Percentiles rank a stretch among this genome's conserved stretches.
Evolutionary conservation across 495 filamentous ascomycete species (phyloP).

Genomic region (Lophium mytilinum): DNA sequence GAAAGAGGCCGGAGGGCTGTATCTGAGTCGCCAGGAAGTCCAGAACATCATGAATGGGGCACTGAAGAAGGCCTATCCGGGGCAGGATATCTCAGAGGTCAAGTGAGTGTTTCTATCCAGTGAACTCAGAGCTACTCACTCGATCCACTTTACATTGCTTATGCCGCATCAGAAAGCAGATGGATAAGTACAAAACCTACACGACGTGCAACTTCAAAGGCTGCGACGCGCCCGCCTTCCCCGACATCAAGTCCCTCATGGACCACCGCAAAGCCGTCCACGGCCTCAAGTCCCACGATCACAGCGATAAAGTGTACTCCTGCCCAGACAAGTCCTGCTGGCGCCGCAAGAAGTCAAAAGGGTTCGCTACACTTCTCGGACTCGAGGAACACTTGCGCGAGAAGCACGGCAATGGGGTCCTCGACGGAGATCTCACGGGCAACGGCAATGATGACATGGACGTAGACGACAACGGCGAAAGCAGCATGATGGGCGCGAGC

Average conservation of each 20-base stretch:
- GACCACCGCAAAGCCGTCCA: conserved; percentile 11
- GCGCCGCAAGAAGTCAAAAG: conserved; percentile 16
- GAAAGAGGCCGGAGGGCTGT: conserved; percentile 13
- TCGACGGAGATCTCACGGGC: background rate
- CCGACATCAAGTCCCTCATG: conserved; percentile 11
- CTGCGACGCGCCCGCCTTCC: conserved; percentile 13
- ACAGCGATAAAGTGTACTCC: conserved; percentile 11
- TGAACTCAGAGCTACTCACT: too few species aligned
- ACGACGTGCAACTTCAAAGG: conserved; percentile 18
- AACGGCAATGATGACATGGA: background rate
- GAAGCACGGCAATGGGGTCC: background rate
- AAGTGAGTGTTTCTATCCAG: background rate
- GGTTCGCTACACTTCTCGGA: conserved; percentile 12
- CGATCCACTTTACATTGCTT: background rate
- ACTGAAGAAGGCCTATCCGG: conserved; percentile 17
- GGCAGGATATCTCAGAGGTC: conserved; percentile 8
- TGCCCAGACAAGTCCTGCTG: conserved; percentile 16
- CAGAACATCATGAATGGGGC: conserved; percentile 21
- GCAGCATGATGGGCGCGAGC: background rate
- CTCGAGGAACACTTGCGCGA: conserved; percentile 14
- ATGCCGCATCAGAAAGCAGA: background rate
- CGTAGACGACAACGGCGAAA: background rate
- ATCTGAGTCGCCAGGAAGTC: conserved; percentile 14
- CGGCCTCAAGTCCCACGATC: conserved; percentile 10
- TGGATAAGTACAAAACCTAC: conserved; percentile 23